A percentile compares a stretch with the other conserved stretches of the same genome.
Evolutionary conservation across 805 yeast genomes (phyloP).

Genomic region (Candida tibetensis): DNA sequence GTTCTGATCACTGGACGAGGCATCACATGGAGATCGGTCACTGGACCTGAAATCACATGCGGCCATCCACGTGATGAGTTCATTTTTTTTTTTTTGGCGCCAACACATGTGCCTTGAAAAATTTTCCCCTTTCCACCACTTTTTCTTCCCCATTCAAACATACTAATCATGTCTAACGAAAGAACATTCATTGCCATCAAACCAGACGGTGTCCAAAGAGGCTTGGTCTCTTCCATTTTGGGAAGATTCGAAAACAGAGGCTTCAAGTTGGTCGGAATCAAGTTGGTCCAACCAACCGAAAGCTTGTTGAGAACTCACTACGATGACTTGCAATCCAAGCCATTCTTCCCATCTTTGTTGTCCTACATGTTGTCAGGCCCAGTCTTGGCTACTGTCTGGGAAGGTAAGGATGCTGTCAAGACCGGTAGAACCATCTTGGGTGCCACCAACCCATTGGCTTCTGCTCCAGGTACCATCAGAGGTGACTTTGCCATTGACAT

Average conservation of each 20-base stretch:
- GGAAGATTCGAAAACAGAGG: slow-evolving; percentile 97
- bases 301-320: slow-evolving; percentile 87
- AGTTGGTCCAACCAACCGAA: slow-evolving; percentile 86
- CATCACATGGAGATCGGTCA: no score
- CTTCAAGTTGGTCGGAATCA: slow-evolving; percentile 93
- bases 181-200: slow-evolving; percentile 91
- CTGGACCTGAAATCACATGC: no score
- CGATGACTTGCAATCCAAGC: slow-evolving; percentile 91
- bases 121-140: slow-evolving; percentile 2
- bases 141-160: slow-evolving; percentile 9
- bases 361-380: slow-evolving; percentile 99
- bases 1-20: no score
- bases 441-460: slow-evolving; percentile 96
- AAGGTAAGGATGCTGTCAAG: slow-evolving; percentile 99
- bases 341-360: slow-evolving; percentile 96
- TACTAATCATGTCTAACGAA: slow-evolving; percentile 51
- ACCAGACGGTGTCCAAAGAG: slow-evolving; percentile 99
- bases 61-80: no score
- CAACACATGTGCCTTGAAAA: no score
- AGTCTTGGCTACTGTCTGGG: slow-evolving; percentile 98
- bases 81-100: no score
- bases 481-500: slow-evolving; percentile 98
- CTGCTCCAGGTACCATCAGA: slow-evolving; percentile 99
- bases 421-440: slow-evolving; percentile 97
- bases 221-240: slow-evolving; percentile 84